Evolutionary conservation across 192 early-diverging fungal genomes (phyloP), one percentile per base, ranked within the genome.

Genomic region (Thoreauomyces humboldtii): DNA sequence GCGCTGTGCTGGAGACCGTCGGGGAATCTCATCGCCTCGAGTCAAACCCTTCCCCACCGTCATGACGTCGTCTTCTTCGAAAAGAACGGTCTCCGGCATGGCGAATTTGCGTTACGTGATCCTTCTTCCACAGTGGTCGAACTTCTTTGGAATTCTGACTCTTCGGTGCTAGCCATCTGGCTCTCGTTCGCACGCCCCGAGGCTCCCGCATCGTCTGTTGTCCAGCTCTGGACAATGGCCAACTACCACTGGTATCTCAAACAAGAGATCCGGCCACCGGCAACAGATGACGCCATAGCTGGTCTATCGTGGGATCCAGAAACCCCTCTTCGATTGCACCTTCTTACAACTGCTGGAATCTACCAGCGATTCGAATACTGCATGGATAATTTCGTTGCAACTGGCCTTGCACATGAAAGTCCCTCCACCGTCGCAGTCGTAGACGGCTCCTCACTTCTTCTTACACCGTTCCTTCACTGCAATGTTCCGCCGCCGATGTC

Each of bases 241-340:
- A 99, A 99, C 83, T 99, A 99, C 76, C 84, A 96, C 71, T 99
- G 92, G 89, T 96, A 97, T 65, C 58, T 97, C 53, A 94, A 94
- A 73, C 93, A 95, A 74, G 88, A 95, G 54, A 77, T 95, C 17
- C 67, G 77, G 0, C 59, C 81, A 4, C 59, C 70, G 2, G 59
- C 33, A 0, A 50, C 61, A 25, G 74, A 73, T 14, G 71, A 74
- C 28, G 60, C 70, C 17, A 63, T 82, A 7, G 64, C 77, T 22
- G 74, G 61, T n/a, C 69, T 93, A 9, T 58, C 75, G 22, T 98
- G 96, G 96, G 93, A 97, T 74, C 65, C 84, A 6, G 94, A 95
- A 63, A 65, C 72, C 25, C 74, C 93, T 0, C 60, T 90, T 36
- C 36, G 70, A 3, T 70, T 92, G 6, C 84, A 93, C 68, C 57